Conservation (phyloP, 1,284 basidiomycete species). For the Golubevia sp. region DNA sequence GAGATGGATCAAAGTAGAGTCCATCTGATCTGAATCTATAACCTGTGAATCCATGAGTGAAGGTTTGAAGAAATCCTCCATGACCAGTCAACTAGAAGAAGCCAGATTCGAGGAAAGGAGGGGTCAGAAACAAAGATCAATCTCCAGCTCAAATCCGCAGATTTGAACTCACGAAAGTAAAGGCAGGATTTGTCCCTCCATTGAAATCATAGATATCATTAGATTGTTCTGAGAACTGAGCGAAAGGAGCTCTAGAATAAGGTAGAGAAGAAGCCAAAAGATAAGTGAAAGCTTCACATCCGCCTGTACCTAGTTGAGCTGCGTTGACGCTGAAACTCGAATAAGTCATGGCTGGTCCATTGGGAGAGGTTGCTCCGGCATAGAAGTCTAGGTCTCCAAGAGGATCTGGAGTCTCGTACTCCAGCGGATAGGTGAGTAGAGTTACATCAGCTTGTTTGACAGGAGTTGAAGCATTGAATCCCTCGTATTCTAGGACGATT, state of each 20-base stretch:
- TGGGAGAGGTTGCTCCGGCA: constrained; percentile 15
- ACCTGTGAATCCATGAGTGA: constrained; percentile 45
- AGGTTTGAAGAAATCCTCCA: constrained; percentile 24
- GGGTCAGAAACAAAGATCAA: too few relatives aligned
- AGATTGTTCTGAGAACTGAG: constrained; percentile 43
- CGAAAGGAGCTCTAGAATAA: constrained; percentile 35
- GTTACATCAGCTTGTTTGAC: constrained; percentile 52
- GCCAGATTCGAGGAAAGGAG: too few relatives aligned
- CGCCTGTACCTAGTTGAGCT: constrained; percentile 20
- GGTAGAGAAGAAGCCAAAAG: constrained; percentile 27
- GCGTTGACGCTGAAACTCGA: constrained; percentile 33
- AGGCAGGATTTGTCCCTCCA: constrained; percentile 38
- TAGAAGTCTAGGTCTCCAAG: constrained; percentile 35
- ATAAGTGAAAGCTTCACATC: constrained; percentile 40
- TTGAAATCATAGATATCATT: constrained; percentile 23
- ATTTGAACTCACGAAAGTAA: too few relatives aligned
- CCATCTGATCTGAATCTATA: constrained; percentile 24
- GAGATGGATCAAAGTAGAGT: constrained; percentile 33
- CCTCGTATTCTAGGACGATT: constrained; percentile 40
- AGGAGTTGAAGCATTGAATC: constrained; percentile 24
- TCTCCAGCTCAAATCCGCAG: too few relatives aligned
- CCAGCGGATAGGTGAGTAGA: constrained; percentile 42
- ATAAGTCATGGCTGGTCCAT: constrained; percentile 47
- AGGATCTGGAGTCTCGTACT: constrained; percentile 17
- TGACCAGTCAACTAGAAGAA: constrained; percentile 44